Evolutionary conservation across 495 filamentous ascomycete genomes (phyloP), one percentile per base, ranked within the genome.

Genomic region (Cercophora sp.): DNA sequence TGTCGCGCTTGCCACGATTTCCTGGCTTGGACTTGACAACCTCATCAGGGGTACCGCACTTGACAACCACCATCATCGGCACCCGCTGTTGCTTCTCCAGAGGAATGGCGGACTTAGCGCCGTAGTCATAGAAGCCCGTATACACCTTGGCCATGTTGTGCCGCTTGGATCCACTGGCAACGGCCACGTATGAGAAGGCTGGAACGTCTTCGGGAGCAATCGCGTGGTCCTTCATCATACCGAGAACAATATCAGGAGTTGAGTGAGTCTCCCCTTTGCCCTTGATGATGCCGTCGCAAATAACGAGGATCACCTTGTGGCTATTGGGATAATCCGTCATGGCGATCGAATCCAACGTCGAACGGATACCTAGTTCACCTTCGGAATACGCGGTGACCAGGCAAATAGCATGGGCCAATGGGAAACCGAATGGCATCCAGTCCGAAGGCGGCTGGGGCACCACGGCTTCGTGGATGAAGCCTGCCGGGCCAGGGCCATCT

Each of bases 121-220:
- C 94, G 59, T 96, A 99, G 71, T 96, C 89, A 67, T 99, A 99
- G 74, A 97, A 97, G 36, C 93, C 93, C 41, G 91, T 85, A 66
- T 97, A 96, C 42, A 99, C 83, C 77, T 97, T 96, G 57, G 94
- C 90, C 94, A 96, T 97, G 70, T 97, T 97, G 79, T 97, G 94
- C 48, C 94, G 82, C 76, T 97, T 99, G 26, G 91, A 89, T 22
- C 93, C 94, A 58, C 87, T 91, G 13, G 94, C 90, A 4, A 99
- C 94, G 2, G 94, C 94, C 15, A 99, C 93, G 60, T 97, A 99
- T 2, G 91, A 96, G 72, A 89, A 97, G 0, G 88, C 78, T 51
- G 86, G 77, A 2, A 96, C 92, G 34, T 96, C 86, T 8, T 89
- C 79, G 4, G 84, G 85, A 13, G 80, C 77, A 24, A 92, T 75